Evolutionary conservation across 208 protist genomes (phyloP).

Genomic region (Jaenimonas drosophilae): DNA sequence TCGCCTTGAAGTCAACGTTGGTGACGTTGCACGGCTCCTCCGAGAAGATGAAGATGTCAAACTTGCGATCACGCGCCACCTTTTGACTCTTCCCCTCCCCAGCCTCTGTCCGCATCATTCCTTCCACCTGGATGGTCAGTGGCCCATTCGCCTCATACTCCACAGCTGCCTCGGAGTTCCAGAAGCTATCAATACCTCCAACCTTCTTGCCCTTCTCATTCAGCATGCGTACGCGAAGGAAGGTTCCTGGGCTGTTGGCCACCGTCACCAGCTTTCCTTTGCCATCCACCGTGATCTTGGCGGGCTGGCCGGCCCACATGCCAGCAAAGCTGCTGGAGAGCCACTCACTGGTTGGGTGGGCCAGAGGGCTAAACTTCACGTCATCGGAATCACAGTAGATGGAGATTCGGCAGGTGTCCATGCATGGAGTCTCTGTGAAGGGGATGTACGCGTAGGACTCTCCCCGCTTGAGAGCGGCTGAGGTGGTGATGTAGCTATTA

Average conservation of each 20-base stretch:
- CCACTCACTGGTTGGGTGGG: conserved; percentile 41
- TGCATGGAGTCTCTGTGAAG: conserved; percentile 71
- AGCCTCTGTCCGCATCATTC: conserved; percentile 50
- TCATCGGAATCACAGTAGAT: conserved; percentile 86
- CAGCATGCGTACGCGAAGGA: conserved; percentile 50
- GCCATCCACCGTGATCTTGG: conserved; percentile 39
- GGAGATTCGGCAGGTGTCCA: conserved; percentile 70
- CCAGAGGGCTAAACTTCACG: conserved; percentile 45
- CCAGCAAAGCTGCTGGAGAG: conserved; percentile 44
- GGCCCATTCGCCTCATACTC: conserved; percentile 40
- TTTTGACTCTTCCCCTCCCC: conserved; percentile 16
- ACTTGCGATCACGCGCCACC: conserved; percentile 41
- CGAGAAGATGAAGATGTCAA: conserved; percentile 80
- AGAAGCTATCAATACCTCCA: conserved; percentile 73
- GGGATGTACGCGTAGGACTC: conserved; percentile 80
- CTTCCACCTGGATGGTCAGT: conserved; percentile 64
- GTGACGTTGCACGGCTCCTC: conserved; percentile 48
- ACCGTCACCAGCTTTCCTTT: conserved; percentile 50
- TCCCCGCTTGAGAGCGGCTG: conserved; percentile 42
- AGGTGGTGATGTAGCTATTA: conserved; percentile 84
- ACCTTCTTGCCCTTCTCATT: conserved; percentile 49
- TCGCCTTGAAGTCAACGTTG: conserved; percentile 53
- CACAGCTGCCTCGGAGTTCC: conserved; percentile 71
- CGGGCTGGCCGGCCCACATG: conserved; percentile 37
- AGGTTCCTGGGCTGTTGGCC: conserved; percentile 56